Evolutionary conservation across 1,139 yeast species (phyloP), one percentile per base, ranked within the genome.

Genomic region (Pneumocystis carinii): DNA sequence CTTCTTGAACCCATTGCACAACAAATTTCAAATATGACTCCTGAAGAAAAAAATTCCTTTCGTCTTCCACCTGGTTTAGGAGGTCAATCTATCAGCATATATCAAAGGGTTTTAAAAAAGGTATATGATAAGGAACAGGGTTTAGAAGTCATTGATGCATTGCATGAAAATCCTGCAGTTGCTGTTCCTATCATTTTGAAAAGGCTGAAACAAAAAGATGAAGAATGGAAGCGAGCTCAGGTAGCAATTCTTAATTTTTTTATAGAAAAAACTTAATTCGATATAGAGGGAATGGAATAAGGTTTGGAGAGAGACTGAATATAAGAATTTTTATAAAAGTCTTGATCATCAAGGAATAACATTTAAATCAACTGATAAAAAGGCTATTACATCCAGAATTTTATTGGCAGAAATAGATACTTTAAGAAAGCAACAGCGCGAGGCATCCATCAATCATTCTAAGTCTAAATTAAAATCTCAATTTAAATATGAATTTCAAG

Each of bases 301-400:
- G 73, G 96, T 90, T 36, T 92, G 99, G 99, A 84, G 98, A 71
- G 98, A 92, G 75, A 84, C 95, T 77, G 98, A 94, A 73, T 96
- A 90, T 72, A 90, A 90, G 71, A 96, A 90, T 0, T 90, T 87
- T 73, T 88, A 83, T 78, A 94, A 92, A 75, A 87, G 96, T 2
- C 79, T 92, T 69, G 99, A 92, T 73, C 98, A 94, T 73, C 79
- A 90, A 68, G 99, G 99, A 1, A 79, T 92, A 69, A 90, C 97
- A 0, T 94, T 92, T 76, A 92, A 92, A 74, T 97, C 92, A 74
- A 89, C 96, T 14, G 99, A 92, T 74, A 92, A 94, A 74, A 92
- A 92, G 74, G 77, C 89, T 65, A 77, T 94, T 68, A 90, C 97
- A 0, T 86, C 95, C 7, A 89, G 92, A 70, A 96, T 90, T 70